Base-by-base conservation (phyloP, 106 monocot genomes). In the Iris macrosiphon region DNA sequence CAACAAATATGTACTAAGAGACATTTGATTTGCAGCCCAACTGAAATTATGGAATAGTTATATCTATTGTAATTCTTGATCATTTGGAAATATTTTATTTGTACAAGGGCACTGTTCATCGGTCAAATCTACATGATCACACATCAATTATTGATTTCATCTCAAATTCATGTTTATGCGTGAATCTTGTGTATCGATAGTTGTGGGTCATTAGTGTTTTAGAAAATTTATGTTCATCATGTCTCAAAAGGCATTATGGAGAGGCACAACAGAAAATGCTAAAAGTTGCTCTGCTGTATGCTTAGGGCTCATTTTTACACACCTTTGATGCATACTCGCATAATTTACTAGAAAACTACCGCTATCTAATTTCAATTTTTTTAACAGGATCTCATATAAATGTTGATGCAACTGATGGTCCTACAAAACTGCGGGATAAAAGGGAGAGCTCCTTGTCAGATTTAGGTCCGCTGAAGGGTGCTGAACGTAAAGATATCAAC, bases 401-500 rank as follows among this genome's bases (percentile, higher is more conserved):
- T 74, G 61, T 24, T 31, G 55, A 66, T 67, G 26, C 43, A 41
- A 44, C 19, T 65, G 71, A 70, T 70, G 72, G 47, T 37, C 42
- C 39, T 35, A 34, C 8, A 68, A 69, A 28, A 41, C 74, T 75
- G 54, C 53, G 31, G 28, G 59, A 60, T 44, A 82, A 77, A 56
- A 71, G 72, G 56, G 75, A 80, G 40, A 67, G 45, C 38, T 67
- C 76, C 31, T 66, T 75, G 56, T 74, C 66, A 67, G 77, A 77
- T 68, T 80, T 96, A 72, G 96, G 96, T 34, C 78, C 79, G 34
- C 54, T 96, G 52, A 96, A 90, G 68, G 96, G 90, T 51, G 55
- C 47, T 63, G 96, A 96, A 46, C 73, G 82, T 12, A 82, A 52
- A 67, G 90, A 90, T 72, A 71, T 96, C 19, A 96, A 96, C 40